Conservation (phyloP, 495 filamentous ascomycete genomes). For the Penicillium cosmopolitanum region DNA sequence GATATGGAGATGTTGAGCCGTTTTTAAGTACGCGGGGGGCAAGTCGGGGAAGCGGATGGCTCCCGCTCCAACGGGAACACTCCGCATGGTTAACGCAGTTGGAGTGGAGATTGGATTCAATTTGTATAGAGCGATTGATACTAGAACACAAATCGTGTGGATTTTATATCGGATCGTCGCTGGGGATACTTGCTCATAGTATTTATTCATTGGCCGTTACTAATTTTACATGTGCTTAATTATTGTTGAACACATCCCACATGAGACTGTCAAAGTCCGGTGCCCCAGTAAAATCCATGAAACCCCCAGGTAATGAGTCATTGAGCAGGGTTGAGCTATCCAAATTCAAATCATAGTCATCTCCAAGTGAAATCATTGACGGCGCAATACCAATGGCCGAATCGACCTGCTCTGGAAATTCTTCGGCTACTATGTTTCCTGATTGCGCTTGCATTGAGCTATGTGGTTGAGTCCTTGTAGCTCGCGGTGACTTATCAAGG, state of each 20-base stretch:
- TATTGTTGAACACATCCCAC: constrained; percentile 36
- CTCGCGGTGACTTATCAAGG: constrained; percentile 11
- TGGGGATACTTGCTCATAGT: too few species aligned
- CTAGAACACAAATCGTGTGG: not conserved
- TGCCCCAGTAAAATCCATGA: constrained; percentile 33
- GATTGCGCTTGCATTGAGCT: not conserved
- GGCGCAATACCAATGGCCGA: constrained; percentile 17
- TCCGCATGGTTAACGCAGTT: too few species aligned
- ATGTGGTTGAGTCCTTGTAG: not conserved
- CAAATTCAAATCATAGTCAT: constrained; percentile 12
- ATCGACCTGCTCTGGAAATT: constrained; percentile 7
- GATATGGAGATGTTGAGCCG: not conserved
- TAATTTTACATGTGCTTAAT: not conserved
- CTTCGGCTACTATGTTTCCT: not conserved
- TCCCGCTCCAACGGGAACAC: constrained; percentile 6
- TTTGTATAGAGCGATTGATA: too few species aligned
- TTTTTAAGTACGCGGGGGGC: constrained; percentile 12
- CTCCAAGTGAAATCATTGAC: constrained; percentile 12
- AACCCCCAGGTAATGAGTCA: constrained; percentile 33
- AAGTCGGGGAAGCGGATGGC: constrained; percentile 17
- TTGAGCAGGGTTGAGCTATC: constrained; percentile 32
- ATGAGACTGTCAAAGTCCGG: constrained; percentile 44
- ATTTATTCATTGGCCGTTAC: not conserved
- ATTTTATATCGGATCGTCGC: not conserved
- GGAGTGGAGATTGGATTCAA: too few species aligned